Evolutionary conservation across 352 stramenopile species (phyloP).

Genomic region (Phytophthora idaei): DNA sequence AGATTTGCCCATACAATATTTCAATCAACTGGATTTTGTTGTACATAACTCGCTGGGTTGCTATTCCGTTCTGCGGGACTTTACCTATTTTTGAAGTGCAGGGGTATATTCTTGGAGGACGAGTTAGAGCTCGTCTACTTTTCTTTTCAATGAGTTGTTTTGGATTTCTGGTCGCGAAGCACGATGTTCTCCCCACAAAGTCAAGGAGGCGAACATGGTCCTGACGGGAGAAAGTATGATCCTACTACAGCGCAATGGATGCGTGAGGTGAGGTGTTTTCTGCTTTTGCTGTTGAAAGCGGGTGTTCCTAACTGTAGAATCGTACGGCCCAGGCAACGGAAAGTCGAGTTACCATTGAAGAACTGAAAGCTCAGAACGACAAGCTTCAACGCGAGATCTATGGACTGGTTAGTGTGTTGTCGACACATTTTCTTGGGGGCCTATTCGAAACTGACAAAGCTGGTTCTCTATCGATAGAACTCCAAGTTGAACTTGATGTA

Average conservation of each 20-base stretch:
- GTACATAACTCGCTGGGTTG: too few relatives aligned
- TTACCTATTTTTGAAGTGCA: conserved; percentile 29
- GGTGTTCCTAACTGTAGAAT: conserved; percentile 4
- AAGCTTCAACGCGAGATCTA: conserved; percentile 68
- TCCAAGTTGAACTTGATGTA: conserved; percentile 66
- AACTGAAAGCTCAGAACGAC: conserved; percentile 60
- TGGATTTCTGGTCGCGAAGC: conserved; percentile 12
- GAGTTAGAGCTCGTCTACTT: conserved; percentile 2
- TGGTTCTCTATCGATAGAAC: conserved; percentile 37
- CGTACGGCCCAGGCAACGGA: conserved; percentile 47
- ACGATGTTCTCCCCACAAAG: conserved; percentile 44
- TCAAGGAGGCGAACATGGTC: conserved; percentile 27
- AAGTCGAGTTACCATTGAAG: conserved; percentile 53
- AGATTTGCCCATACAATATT: background rate
- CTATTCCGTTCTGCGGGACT: background rate
- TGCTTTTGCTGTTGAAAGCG: background rate
- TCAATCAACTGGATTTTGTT: background rate
- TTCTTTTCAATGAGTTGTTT: conserved; percentile 25
- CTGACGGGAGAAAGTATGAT: conserved; percentile 57
- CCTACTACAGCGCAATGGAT: conserved; percentile 64
- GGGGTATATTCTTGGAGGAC: conserved; percentile 22
- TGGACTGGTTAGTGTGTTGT: conserved; percentile 40
- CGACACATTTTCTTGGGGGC: background rate
- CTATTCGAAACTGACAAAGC: background rate
- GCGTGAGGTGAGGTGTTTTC: conserved; percentile 46